Conservation (phyloP, 352 stramenopile species). For the Phytophthora sp. region DNA sequence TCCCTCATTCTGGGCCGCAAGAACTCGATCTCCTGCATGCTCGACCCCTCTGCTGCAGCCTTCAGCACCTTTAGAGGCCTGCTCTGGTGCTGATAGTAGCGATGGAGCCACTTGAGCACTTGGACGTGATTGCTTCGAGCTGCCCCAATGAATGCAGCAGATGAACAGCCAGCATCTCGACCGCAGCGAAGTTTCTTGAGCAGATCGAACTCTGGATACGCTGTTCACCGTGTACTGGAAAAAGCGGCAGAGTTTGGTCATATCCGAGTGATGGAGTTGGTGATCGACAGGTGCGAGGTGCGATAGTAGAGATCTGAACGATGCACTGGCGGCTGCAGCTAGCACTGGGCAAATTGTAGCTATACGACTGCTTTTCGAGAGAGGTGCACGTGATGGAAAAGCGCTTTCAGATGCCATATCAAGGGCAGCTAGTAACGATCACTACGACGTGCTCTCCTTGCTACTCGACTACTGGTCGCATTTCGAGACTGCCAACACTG, state of each 20-base stretch:
- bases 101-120: not conserved
- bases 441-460: not conserved
- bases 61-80: not conserved
- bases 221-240: too few relatives aligned
- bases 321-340: not conserved
- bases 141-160: not conserved
- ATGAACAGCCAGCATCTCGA: not conserved
- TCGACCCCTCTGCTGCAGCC: not conserved
- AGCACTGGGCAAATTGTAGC: not conserved
- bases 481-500: not conserved
- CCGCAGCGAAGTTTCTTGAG: not conserved
- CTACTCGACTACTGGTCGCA: not conserved
- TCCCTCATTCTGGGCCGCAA: too few relatives aligned
- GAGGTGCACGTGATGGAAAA: not conserved
- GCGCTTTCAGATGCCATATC: not conserved
- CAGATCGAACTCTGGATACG: too few relatives aligned
- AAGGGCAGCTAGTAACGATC: not conserved
- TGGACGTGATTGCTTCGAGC: not conserved
- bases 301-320: not conserved
- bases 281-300: not conserved
- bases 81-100: not conserved
- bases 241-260: not conserved
- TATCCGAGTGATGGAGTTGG: not conserved
- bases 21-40: too few relatives aligned
- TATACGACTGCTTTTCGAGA: not conserved